Conservation (phyloP, 2,329 filamentous ascomycete genomes). For the Alternaria triticina region DNA sequence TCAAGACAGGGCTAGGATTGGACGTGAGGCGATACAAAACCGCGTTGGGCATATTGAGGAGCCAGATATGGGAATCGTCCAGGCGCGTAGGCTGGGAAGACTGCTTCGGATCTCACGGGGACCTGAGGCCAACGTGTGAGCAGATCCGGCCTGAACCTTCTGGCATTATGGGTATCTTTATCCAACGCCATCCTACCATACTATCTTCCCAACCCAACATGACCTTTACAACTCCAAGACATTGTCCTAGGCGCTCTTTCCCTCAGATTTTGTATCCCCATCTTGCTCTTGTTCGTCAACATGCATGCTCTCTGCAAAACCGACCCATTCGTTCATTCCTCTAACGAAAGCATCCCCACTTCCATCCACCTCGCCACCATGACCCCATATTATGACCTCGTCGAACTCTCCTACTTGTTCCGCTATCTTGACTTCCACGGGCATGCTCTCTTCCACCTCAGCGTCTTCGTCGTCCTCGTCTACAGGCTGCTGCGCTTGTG, state of each 20-base stretch:
- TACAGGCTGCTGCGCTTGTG: conserved; percentile 2
- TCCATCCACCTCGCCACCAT: conserved; percentile 70
- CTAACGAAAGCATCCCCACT: conserved; percentile 73
- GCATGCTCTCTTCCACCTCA: conserved; percentile 23
- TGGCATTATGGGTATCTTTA: neutral
- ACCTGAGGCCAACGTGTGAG: neutral
- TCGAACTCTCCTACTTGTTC: conserved; percentile 73
- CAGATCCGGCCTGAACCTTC: neutral
- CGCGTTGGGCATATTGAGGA: neutral
- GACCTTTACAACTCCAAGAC: neutral
- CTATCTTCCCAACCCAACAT: neutral
- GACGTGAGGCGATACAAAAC: neutral
- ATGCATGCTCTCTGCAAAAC: conserved; percentile 67
- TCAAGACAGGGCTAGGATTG: neutral
- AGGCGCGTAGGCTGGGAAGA: neutral
- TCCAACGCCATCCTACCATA: neutral
- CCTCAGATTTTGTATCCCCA: neutral
- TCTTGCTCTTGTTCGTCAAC: conserved; percentile 17
- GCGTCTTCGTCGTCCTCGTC: conserved; percentile 26
- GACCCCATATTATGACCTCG: conserved; percentile 81
- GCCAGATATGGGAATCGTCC: neutral
- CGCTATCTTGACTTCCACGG: conserved; percentile 54
- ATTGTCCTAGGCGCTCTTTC: neutral
- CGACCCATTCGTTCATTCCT: conserved; percentile 80
- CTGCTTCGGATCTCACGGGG: neutral